Evolutionary conservation across 345 rosid species (phyloP), one percentile per base, ranked within the genome.

Genomic region (Microthlaspi erraticum): DNA sequence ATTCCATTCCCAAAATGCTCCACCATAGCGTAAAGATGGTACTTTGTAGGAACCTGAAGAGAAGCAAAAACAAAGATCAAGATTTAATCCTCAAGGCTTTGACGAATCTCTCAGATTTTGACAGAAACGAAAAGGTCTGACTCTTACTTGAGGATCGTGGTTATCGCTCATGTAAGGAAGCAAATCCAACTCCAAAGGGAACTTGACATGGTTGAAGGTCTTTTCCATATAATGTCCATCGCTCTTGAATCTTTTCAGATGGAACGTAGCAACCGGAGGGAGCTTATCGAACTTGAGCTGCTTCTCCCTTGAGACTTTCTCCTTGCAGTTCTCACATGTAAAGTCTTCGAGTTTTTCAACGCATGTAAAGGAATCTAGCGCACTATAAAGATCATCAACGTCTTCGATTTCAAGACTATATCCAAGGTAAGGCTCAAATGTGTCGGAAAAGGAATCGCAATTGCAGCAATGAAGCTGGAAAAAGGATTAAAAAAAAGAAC

Each of bases 181-280:
- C 82, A 95, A 76, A 81, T 92, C 96, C 74, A 95, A 72, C 82
- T 87, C 90, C 70, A 88, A 69, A 38, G 99, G 99, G 70, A 88
- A 88, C 33, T 71, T 54, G 10, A 95, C 85, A 45, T 82, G 92
- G 64, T 92, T 84, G 53, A 78, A 82, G 46, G 88, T 85, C 84
- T 95, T 95, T 77, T 83, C 86, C 75, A 92, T 79, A 67, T 17
- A 60, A 4, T 57, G 12, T 37, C 94, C 97, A 79, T 86, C 87
- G 44, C 68, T 82, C 78, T 90, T 92, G 82, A 95, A 95, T 76
- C 99, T 89, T 81, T 95, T 95, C 66, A 95, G 77, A 72, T 92
- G 97, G 60, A 95, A 82, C 56, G 89, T 74, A 67, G 95, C 94
- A 76, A 95, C 78, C 8, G 66, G 42, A 12, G 99, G 97, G 49